These are phyloP conservation scores for Mesotaenium endlicherianum DNA, from an alignment of 139 green algal species.

Conservation along the genomic window DNA sequence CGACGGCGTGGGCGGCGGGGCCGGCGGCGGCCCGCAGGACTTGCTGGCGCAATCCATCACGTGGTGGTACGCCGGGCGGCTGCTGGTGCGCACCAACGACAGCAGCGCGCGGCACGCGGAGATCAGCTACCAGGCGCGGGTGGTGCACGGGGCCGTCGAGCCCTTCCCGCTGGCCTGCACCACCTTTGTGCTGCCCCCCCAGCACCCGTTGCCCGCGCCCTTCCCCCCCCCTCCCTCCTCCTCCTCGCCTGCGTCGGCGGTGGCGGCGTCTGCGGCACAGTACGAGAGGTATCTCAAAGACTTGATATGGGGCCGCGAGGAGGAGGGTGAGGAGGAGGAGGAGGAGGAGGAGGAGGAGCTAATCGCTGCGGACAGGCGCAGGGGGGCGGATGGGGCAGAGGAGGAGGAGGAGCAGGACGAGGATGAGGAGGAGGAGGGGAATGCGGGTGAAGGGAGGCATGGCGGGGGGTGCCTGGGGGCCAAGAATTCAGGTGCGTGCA, in stretches of 20 bases:
- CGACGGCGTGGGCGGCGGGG: background rate
- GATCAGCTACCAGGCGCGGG: conserved; percentile 3
- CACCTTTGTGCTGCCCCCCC: background rate
- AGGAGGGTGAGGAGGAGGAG: background rate
- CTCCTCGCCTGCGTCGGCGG: too few relatives aligned
- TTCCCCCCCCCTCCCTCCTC: too few relatives aligned
- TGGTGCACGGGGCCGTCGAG: background rate
- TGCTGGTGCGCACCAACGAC: conserved; percentile 46
- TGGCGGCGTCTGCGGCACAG: too few relatives aligned
- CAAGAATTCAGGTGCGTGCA: too few relatives aligned
- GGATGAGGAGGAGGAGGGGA: too few relatives aligned
- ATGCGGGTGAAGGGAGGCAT: too few relatives aligned
- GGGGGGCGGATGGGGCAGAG: too few relatives aligned
- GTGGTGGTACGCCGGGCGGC: background rate
- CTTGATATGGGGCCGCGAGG: background rate
- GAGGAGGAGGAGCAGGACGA: too few relatives aligned
- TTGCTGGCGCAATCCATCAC: background rate
- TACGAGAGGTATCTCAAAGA: too few relatives aligned
- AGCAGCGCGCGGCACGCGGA: background rate
- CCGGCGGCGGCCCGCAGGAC: background rate
- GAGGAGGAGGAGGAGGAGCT: background rate
- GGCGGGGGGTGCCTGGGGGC: too few relatives aligned
- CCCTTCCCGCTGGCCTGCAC: background rate
- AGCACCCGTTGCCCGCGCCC: background rate
- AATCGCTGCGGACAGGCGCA: too few relatives aligned